Conservation (phyloP, 345 rosid genomes). For the Syzygium jambos region DNA sequence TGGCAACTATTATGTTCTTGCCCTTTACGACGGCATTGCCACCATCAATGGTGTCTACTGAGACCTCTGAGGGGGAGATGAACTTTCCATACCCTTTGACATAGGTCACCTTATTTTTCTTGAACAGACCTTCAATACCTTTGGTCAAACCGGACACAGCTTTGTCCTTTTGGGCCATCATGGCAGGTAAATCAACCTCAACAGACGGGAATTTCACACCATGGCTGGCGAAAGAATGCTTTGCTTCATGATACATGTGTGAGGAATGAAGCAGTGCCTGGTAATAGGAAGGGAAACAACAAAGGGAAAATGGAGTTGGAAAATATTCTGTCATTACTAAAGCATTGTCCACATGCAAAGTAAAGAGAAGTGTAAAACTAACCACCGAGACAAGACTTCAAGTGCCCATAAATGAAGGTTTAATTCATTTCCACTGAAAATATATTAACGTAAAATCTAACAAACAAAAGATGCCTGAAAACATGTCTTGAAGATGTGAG, state of each 20-base stretch:
- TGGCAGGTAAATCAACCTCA: slow-evolving; percentile 92
- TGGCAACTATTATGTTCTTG: slow-evolving; percentile 82
- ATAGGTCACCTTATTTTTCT: slow-evolving; percentile 93
- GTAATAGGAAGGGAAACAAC: neutral
- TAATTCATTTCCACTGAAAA: neutral
- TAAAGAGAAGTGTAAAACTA: neutral
- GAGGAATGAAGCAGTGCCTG: slow-evolving; percentile 99
- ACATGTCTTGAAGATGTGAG: neutral
- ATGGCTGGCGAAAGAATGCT: slow-evolving; percentile 72
- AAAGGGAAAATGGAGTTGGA: neutral
- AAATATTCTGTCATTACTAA: neutral
- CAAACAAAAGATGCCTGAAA: neutral
- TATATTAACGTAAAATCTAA: neutral
- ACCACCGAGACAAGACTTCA: neutral
- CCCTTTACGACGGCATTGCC: slow-evolving; percentile 74
- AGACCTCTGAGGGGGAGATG: slow-evolving; percentile 77
- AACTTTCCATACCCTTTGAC: slow-evolving; percentile 95
- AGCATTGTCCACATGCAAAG: neutral
- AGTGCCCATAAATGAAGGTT: neutral
- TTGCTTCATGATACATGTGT: slow-evolving; percentile 96
- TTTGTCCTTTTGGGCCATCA: slow-evolving; percentile 95
- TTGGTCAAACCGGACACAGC: slow-evolving; percentile 79
- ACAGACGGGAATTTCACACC: slow-evolving; percentile 88
- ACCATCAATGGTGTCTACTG: slow-evolving; percentile 83
- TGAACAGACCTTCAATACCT: slow-evolving; percentile 94